Evolutionary conservation across 352 stramenopile species (phyloP).

Genomic region (Globisporangium nunn): DNA sequence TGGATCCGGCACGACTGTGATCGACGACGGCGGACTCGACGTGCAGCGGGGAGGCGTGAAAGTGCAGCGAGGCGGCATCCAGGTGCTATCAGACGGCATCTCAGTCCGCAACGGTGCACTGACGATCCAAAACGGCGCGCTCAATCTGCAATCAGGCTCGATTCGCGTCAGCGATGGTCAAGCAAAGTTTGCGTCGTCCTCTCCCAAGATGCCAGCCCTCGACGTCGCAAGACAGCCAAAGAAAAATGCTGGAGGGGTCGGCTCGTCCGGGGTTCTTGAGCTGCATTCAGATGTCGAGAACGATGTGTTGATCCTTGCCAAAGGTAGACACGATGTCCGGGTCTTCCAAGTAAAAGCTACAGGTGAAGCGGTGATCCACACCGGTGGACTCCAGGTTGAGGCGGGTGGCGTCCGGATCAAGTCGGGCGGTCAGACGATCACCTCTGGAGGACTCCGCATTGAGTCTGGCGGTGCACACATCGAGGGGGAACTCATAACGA

Average conservation of each 20-base stretch:
- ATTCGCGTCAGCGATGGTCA: conserved; percentile 34
- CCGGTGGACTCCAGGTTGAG: conserved; percentile 41
- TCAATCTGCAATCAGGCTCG: conserved; percentile 30
- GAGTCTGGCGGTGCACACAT: conserved; percentile 50
- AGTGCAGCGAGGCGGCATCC: conserved; percentile 45
- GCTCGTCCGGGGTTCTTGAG: conserved; percentile 8
- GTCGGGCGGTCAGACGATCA: conserved; percentile 54
- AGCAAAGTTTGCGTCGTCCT: conserved; percentile 7
- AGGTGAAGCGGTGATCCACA: conserved; percentile 43
- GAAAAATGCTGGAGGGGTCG: conserved; percentile 7
- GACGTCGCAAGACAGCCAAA: conserved; percentile 2
- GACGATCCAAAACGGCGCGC: conserved; percentile 31
- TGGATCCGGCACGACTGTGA: conserved; percentile 38
- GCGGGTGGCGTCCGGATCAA: conserved; percentile 44
- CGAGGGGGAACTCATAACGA: conserved; percentile 40
- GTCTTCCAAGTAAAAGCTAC: conserved; percentile 54
- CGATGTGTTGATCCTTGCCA: conserved; percentile 25
- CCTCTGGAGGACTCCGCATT: conserved; percentile 46
- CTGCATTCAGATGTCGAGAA: conserved; percentile 12
- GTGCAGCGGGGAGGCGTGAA: conserved; percentile 50
- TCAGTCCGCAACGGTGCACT: conserved; percentile 34
- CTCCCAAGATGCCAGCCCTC: conserved; percentile 1
- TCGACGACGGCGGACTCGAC: conserved; percentile 50
- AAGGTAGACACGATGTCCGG: conserved; percentile 15
- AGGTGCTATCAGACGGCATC: conserved; percentile 53